Evolutionary conservation across 768 basidiomycete species (phyloP), one percentile per base, ranked within the genome.

Genomic region (Suillus americanus): DNA sequence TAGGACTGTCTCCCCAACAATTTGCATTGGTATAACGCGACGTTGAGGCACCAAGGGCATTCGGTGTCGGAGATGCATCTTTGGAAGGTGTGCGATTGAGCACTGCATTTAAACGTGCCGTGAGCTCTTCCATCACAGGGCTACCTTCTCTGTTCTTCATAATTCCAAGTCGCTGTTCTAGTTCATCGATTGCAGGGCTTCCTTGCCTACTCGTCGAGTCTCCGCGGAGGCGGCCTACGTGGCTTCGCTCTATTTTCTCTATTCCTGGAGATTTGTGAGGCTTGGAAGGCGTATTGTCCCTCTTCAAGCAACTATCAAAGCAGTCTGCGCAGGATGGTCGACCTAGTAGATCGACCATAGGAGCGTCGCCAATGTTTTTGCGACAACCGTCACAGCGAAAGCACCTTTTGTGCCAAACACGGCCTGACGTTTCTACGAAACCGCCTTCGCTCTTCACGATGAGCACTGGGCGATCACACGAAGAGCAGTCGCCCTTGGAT

Each of bases 311-410:
- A 45, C 73, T 86, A 65, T 92, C 93, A 69, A 95, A 94, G 70
- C 93, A 95, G 48, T 89, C 89, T 8, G 82, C 79, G 69, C 93
- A 95, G 48, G 88, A 90, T 12, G 93, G 93, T 38, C 85, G 83
- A 5, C 93, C 93, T 14, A 92, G 78, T n/a, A 95, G 77, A 74
- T 94, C 93, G 38, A 94, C 89, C 86, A 92, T 87, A 0, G 93
- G 93, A 2, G 78, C 78, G 67, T 89, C 83, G 9, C 91, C 88
- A 38, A 94, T 88, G 66, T 88, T 84, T 77, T 86, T 90, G 73
- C 79, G 82, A 72, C 93, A 95, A 6, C 85, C 87, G 18, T 83
- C 80, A 71, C 93, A 95, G 66, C 80, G 81, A 77, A 94, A 95
- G 73, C 93, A 95, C 54, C 79, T 82, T 74, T 89, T 91, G 71